Percentiles rank a stretch among this genome's conserved stretches.
Conservation (phyloP, 228 moss, liverwort and hornwort genomes). For the Sphagnum magellanicum region DNA sequence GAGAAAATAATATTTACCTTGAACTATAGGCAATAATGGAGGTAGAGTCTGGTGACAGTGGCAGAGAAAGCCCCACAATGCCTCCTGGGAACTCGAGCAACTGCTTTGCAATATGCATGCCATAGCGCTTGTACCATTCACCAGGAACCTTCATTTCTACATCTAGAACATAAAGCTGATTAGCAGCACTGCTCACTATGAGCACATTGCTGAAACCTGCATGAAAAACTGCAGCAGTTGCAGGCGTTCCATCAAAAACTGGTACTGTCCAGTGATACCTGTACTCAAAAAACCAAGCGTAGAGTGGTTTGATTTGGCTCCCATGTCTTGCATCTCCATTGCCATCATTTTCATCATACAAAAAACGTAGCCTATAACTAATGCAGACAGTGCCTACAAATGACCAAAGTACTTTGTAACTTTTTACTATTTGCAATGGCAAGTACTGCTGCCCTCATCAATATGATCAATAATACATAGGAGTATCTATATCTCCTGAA, state of each 20-base stretch:
- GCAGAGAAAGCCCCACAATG: conserved; percentile 79
- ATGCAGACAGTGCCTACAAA: too few species aligned
- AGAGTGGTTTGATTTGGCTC: too few species aligned
- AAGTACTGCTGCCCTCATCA: too few species aligned
- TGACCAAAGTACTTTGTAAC: too few species aligned
- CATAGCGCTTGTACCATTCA: conserved; percentile 75
- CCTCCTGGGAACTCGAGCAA: conserved; percentile 88
- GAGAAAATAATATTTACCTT: conserved; percentile 28
- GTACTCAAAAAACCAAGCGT: conserved; percentile 1
- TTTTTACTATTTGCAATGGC: too few species aligned
- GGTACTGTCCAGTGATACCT: conserved; percentile 93
- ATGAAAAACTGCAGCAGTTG: conserved; percentile 80
- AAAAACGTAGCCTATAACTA: too few species aligned
- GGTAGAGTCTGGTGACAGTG: conserved; percentile 54
- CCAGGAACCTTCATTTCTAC: conserved; percentile 85
- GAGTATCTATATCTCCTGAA: too few species aligned
- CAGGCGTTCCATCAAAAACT: conserved; percentile 63
- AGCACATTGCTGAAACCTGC: conserved; percentile 71
- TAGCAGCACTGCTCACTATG: conserved; percentile 80
- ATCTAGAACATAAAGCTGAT: conserved; percentile 82
- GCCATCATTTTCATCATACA: too few species aligned
- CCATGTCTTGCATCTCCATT: too few species aligned
- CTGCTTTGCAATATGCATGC: conserved; percentile 42
- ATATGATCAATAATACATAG: too few species aligned
- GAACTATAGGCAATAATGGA: conserved; percentile 91